Evolutionary conservation across 108 stramenopile species (phyloP).

Genomic region (Asterionellopsis glacialis): DNA sequence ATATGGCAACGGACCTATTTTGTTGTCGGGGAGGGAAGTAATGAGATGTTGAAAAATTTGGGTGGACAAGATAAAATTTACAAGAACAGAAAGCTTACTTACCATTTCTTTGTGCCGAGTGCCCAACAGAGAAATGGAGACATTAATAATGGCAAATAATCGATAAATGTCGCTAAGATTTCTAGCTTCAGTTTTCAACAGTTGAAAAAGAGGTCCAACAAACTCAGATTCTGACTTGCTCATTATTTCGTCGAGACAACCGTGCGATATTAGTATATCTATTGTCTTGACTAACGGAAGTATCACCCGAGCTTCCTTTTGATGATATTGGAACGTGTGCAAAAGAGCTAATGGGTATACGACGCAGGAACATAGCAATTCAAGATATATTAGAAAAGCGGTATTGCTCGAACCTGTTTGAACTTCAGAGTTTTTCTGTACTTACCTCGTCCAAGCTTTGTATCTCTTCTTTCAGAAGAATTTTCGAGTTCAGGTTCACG

Average conservation of each 20-base stretch:
- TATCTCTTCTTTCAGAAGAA: background rate
- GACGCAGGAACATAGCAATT: background rate
- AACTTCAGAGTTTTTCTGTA: no score
- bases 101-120: background rate
- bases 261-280: conserved; percentile 63
- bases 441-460: background rate
- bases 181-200: conserved; percentile 46
- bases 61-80: background rate
- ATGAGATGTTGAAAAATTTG: conserved; percentile 4
- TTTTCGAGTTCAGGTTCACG: conserved; percentile 3
- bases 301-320: conserved; percentile 54
- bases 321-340: conserved; percentile 37
- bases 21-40: background rate
- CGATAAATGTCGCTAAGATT: conserved; percentile 69
- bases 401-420: background rate
- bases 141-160: conserved; percentile 53
- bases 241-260: conserved; percentile 57
- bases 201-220: conserved; percentile 29
- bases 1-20: conserved; percentile 15
- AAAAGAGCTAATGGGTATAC: conserved; percentile 20
- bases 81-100: background rate
- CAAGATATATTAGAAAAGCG: background rate
- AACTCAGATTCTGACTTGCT: conserved; percentile 30
- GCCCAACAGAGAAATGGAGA: conserved; percentile 47
- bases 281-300: conserved; percentile 77